A percentile compares a stretch with the other conserved stretches of the same genome.
Conservation (phyloP, 805 yeast species). For the Yarrowia divulgata region DNA sequence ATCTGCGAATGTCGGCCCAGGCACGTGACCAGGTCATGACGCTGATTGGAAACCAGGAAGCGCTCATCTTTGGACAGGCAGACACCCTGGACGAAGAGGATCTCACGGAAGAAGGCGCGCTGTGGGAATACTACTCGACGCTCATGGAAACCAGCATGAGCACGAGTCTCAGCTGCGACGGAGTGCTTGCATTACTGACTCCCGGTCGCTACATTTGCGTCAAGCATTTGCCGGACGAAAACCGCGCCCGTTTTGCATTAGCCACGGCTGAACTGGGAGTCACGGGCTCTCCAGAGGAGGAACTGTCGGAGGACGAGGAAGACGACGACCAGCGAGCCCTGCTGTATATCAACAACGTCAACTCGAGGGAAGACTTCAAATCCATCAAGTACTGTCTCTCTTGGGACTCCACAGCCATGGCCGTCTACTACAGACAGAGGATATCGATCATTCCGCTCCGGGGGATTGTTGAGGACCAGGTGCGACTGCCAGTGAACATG, state of each 20-base stretch:
- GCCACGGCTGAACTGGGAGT: constrained; percentile 15
- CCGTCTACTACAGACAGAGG: constrained; percentile 29
- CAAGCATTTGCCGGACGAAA: constrained; percentile 27
- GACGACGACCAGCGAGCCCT: constrained; percentile 28
- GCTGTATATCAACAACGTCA: constrained; percentile 16
- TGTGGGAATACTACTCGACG: constrained; percentile 42
- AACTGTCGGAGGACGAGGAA: constrained; percentile 37
- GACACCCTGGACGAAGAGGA: constrained; percentile 26
- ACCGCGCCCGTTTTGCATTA: constrained; percentile 20
- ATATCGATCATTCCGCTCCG: constrained; percentile 21
- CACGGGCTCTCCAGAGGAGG: constrained; percentile 28
- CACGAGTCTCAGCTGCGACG: constrained; percentile 33
- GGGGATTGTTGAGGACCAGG: constrained; percentile 16
- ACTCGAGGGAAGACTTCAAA: constrained; percentile 14
- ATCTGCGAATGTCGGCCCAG: constrained; percentile 41
- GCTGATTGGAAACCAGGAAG: constrained; percentile 42
- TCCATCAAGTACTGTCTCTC: constrained; percentile 32
- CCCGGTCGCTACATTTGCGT: constrained; percentile 30
- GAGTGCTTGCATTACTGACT: constrained; percentile 29
- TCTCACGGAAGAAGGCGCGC: constrained; percentile 33
- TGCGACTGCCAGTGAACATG: constrained; percentile 20
- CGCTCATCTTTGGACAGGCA: constrained; percentile 43
- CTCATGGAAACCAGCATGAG: constrained; percentile 40
- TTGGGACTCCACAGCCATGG: constrained; percentile 38
- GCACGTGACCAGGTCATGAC: constrained; percentile 41